Evolutionary conservation across 495 filamentous ascomycete species (phyloP), one percentile per base, ranked within the genome.

Genomic region (Evernia prunastri): DNA sequence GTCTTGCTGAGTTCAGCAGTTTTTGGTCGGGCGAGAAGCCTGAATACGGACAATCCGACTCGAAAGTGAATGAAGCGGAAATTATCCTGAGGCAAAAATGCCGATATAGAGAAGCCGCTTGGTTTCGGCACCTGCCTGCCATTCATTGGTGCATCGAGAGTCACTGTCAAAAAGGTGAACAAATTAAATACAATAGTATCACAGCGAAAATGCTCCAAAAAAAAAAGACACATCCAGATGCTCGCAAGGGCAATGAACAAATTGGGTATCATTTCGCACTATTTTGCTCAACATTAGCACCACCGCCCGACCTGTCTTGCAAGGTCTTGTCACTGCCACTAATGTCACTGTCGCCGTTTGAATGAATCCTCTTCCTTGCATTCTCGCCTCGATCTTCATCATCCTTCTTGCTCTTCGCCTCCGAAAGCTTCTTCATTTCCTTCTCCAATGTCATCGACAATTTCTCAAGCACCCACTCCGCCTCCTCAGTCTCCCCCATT

Each of bases 391-490:
- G 60, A 37, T 45, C 33, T 37, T 53, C 29, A 23, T 39, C 25
- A n/a, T 54, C 60, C 17, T 63, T 54, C 27, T 63, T 33, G 35
- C 20, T 35, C 58, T 69, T 68, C 20, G 51, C 63, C 37, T 70
- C 71, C 62, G 69, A 73, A 25, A 72, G 65, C 57, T 66, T 65
- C 63, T 73, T 77, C 63, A 89, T 71, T 72, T 84, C 83, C 37
- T 78, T 74, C 27, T 80, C 77, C 63, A 91, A 66, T 61, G 73
- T 79, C 59, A 77, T 74, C 47, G 80, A 80, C 61, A 91, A 72
- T 67, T 81, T 80, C 67, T 87, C 84, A 31, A 96, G 70, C 35
- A 96, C 82, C 91, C 91, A 96, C 72, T 92, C 85, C 12, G 89
- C 79, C 72, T 96, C 91, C 59, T 78, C 82, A 67, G 86, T 84